A percentile compares a stretch with the other conserved stretches of the same genome.
Conservation (phyloP, 306 rosid species). For the Psophocarpus tetragonolobus region DNA sequence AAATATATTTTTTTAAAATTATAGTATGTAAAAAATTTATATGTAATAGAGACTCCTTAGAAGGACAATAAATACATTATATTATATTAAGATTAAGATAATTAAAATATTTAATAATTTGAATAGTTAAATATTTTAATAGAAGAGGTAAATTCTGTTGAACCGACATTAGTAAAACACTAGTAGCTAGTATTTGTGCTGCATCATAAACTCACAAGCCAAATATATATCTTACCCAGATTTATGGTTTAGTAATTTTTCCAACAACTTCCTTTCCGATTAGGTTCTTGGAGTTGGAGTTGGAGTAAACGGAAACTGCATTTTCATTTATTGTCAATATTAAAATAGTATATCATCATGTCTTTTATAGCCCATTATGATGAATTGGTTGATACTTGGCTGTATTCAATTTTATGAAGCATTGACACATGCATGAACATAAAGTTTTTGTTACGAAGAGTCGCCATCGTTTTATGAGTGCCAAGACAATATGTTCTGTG, state of each 20-base stretch:
- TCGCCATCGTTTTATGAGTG: constrained; percentile 6
- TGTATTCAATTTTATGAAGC: constrained; percentile 25
- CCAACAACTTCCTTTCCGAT: neutral
- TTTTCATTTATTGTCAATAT: constrained; percentile 22
- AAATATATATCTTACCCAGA: neutral
- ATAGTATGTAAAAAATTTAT: no score
- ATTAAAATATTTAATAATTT: neutral
- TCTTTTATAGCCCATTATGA: constrained; percentile 21
- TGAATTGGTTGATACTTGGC: constrained; percentile 29
- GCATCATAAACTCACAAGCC: neutral
- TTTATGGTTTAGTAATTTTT: constrained; percentile 23
- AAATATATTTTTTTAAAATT: no score
- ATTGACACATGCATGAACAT: constrained; percentile 42
- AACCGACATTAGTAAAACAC: neutral
- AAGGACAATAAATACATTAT: no score
- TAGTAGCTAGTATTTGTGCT: no score
- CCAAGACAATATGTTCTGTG: neutral
- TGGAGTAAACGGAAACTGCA: constrained; percentile 2
- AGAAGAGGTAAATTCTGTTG: neutral
- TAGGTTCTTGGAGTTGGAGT: constrained; percentile 17
- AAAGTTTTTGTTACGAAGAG: neutral
- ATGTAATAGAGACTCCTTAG: no score
- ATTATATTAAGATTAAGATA: no score
- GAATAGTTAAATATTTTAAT: neutral
- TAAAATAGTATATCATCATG: constrained; percentile 23